A percentile compares a stretch with the other conserved stretches of the same genome.
These are phyloP conservation scores for Xerocomellus dryophilus DNA, from an alignment of 768 basidiomycete genomes.

Conservation along the genomic window DNA sequence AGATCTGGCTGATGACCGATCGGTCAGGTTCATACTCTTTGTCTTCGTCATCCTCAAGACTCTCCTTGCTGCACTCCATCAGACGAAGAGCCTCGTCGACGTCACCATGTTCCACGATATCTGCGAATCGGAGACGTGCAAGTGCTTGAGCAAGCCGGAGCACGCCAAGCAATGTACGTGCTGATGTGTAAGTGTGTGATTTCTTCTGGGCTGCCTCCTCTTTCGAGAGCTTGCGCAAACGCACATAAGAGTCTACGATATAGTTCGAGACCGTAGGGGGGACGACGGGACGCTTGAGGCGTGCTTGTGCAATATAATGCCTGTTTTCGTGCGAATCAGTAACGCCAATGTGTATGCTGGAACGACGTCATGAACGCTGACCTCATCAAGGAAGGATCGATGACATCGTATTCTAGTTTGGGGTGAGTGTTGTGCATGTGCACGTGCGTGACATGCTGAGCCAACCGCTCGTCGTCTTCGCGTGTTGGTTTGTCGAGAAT, in stretches of 20 bases:
- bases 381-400: conserved; percentile 89
- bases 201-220: conserved; percentile 87
- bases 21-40: conserved; percentile 69
- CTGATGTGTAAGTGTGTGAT: conserved; percentile 91
- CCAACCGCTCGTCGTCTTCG: conserved; percentile 94
- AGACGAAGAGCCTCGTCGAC: conserved; percentile 95
- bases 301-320: conserved; percentile 92
- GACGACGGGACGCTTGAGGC: conserved; percentile 85
- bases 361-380: conserved; percentile 30
- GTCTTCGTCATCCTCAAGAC: conserved; percentile 76
- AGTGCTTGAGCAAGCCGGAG: conserved; percentile 93
- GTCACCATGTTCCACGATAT: conserved; percentile 76
- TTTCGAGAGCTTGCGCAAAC: conserved; percentile 88
- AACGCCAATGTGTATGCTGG: neutral
- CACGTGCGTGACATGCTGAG: conserved; percentile 95
- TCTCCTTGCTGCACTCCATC: conserved; percentile 96
- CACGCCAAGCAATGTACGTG: conserved; percentile 91
- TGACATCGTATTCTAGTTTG: conserved; percentile 74
- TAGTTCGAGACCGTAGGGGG: conserved; percentile 86
- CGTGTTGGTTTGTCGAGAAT: conserved; percentile 94
- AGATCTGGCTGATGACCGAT: conserved; percentile 81
- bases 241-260: conserved; percentile 93
- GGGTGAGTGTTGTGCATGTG: conserved; percentile 96
- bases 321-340: conserved; percentile 38
- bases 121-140: conserved; percentile 84